phyloP scores from a whole-genome alignment of 2,329 filamentous ascomycete species.

The Exophiala phaeomuriformis region DNA sequence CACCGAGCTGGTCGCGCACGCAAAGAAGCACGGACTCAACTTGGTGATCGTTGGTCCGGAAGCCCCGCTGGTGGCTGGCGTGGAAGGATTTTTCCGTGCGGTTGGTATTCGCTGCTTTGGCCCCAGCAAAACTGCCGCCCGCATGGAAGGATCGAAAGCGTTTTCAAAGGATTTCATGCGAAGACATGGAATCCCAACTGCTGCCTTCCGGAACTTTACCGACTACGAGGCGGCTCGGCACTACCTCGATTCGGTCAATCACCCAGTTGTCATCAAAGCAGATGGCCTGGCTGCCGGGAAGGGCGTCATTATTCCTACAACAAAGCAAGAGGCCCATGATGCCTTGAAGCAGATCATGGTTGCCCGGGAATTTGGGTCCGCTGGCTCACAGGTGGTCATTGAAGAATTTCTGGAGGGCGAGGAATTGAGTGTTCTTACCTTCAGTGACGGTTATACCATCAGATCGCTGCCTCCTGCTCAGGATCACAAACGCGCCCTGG shows the following conservation, averaged over 20 bases:
- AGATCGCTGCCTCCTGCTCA: conserved; percentile 81
- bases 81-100: conserved; percentile 71
- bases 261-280: conserved; percentile 88
- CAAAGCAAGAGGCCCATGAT: conserved; percentile 71
- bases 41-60: conserved; percentile 87
- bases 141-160: conserved; percentile 92
- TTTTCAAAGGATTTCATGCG: conserved; percentile 99
- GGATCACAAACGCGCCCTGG: conserved; percentile 91
- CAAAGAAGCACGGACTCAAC: conserved; percentile 65
- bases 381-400: conserved; percentile 86
- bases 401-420: conserved; percentile 90
- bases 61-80: conserved; percentile 84
- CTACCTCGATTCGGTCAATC: conserved; percentile 64
- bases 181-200: conserved; percentile 80
- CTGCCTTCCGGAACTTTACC: conserved; percentile 81
- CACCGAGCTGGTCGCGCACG: conserved; percentile 64
- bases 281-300: conserved; percentile 88
- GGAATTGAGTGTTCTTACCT: conserved; percentile 83
- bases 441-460: conserved; percentile 82
- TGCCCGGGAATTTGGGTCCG: conserved; percentile 73
- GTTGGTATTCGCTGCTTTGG: conserved; percentile 77
- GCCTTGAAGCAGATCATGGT: conserved; percentile 88
- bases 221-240: conserved; percentile 63
- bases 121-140: conserved; percentile 72
- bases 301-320: conserved; percentile 81